These are phyloP conservation scores for Sclerotinia minor DNA, from an alignment of 2,329 filamentous ascomycete genomes.

Conservation along the genomic window DNA sequence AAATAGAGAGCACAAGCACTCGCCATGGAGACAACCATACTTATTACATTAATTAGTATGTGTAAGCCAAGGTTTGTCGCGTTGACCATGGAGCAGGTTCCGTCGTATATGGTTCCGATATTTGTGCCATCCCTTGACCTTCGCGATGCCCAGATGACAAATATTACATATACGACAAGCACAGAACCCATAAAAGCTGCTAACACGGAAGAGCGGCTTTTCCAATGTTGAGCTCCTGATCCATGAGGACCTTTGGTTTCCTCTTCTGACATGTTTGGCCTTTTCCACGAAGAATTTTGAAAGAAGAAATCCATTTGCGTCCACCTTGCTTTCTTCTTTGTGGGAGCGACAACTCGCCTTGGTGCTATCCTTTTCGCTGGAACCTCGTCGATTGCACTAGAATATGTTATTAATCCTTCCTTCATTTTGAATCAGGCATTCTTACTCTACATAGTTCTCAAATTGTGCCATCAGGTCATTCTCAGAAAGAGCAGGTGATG, in stretches of 20 bases:
- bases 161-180: conserved; percentile 30
- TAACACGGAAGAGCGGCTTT: conserved; percentile 9
- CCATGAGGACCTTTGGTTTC: not conserved
- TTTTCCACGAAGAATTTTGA: not conserved
- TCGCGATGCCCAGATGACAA: conserved; percentile 30
- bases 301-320: not conserved
- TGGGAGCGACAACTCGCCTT: not conserved
- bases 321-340: not conserved
- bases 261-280: conserved; percentile 1
- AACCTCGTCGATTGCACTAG: conserved; percentile 18
- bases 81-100: conserved; percentile 27
- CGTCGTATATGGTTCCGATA: conserved; percentile 24
- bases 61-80: conserved; percentile 42
- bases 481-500: not conserved
- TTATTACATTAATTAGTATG: conserved; percentile 50
- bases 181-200: conserved; percentile 22
- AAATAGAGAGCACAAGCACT: conserved; percentile 52
- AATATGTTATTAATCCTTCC: not conserved
- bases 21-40: conserved; percentile 48
- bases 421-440: not conserved
- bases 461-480: conserved; percentile 19
- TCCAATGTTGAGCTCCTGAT: not conserved
- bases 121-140: conserved; percentile 23
- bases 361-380: conserved; percentile 6
- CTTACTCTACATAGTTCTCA: conserved; percentile 22